Conservation (phyloP, 176 grass and related monocot genomes). For the Canna indica region DNA sequence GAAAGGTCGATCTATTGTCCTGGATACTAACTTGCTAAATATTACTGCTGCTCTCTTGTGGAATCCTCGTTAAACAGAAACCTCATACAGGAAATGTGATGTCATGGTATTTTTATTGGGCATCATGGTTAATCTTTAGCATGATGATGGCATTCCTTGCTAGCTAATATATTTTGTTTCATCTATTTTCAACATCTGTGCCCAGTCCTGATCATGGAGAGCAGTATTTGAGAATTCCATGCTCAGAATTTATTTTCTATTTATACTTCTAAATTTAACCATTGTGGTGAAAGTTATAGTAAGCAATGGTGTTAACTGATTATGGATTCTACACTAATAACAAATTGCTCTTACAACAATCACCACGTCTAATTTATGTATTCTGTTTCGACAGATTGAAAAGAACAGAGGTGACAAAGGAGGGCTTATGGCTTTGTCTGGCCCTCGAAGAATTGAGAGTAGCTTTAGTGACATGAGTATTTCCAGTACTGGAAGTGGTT, state of each 20-base stretch:
- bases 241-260: not conserved
- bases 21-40: no score
- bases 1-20: no score
- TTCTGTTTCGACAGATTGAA: conserved; percentile 45
- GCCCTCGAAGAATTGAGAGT: conserved; percentile 50
- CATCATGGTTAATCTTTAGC: not conserved
- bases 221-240: no score
- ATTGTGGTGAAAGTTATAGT: no score
- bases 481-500: conserved; percentile 44
- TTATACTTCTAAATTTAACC: not conserved
- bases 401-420: conserved; percentile 74
- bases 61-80: not conserved
- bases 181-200: not conserved
- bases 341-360: not conserved
- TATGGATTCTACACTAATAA: not conserved
- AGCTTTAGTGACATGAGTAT: conserved; percentile 56
- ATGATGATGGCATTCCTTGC: not conserved
- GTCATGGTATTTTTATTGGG: no score
- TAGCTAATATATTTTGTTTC: not conserved
- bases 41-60: not conserved
- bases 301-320: not conserved
- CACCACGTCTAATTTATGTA: not conserved
- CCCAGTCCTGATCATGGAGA: not conserved
- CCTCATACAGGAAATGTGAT: not conserved
- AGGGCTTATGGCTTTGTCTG: conserved; percentile 64